Base-by-base conservation (phyloP, 257 asterid genomes). In the Rauvolfia tetraphylla region DNA sequence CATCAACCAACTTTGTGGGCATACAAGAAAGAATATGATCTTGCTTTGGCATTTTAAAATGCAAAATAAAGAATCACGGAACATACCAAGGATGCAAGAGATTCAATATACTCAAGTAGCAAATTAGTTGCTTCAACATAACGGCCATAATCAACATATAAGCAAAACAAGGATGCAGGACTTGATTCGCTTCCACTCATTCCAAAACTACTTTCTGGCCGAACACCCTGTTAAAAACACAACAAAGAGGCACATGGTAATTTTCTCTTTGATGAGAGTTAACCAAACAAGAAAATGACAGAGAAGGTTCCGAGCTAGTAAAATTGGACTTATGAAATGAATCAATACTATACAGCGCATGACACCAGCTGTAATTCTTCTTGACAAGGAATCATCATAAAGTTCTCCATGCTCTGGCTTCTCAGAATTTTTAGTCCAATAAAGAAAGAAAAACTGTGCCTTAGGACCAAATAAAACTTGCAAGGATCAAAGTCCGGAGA, bases 141-240 rank as follows among this genome's bases (percentile, higher is more conserved):
- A 80, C 99, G 95, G 57, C 98, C 97, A 49, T 88, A 87, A 85
- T 95, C 91, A 75, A 91, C 90, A 86, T 89, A 92, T 72, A 95
- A 80, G 61, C 92, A 88, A 78, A 95, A 87, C 81, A 95, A 80
- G 69, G 97, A 86, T 83, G 98, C 97, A 46, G 99, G 96, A 82
- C 78, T 86, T 14, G 92, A 87, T 82, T 92, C 96, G 22, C 77
- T 90, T 71, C 96, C 99, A 36, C 80, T 71, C 99, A 95, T 92
- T 83, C 99, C 99, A 51, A 89, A 82, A 81, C 87, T 56, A 79
- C 81, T 80, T 85, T 93, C 96, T 71, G 75, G 86, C 67, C 80
- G 86, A 79, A 80, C 87, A 81, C 82, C 92, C 97, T 94, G 86
- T 81, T 70, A 83, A 17, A 67, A 74, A 61, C 74, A 72, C 23